Conservation (phyloP, 2,329 filamentous ascomycete genomes). For the Trichoderma polysporum region DNA sequence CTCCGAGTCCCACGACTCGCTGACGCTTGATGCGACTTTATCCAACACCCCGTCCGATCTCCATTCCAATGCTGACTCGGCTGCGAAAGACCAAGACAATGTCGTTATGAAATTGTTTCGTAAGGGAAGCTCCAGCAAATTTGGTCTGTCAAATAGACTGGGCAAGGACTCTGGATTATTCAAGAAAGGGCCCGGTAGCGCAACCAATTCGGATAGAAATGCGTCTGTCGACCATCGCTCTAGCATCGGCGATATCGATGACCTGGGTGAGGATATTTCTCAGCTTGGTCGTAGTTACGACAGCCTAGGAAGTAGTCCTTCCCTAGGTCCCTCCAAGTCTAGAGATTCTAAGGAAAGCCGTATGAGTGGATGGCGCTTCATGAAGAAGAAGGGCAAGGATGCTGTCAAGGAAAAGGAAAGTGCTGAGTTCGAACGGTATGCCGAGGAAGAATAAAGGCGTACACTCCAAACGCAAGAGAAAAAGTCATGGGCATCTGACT, state of each 20-base stretch:
- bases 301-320: constrained; percentile 56
- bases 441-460: constrained; percentile 32
- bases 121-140: constrained; percentile 66
- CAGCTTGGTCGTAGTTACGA: constrained; percentile 54
- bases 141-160: constrained; percentile 58
- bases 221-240: constrained; percentile 53
- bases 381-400: constrained; percentile 60
- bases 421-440: constrained; percentile 48
- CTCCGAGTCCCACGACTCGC: constrained; percentile 60
- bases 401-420: constrained; percentile 49
- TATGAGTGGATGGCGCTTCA: constrained; percentile 55
- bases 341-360: constrained; percentile 49
- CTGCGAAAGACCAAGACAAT: constrained; percentile 53
- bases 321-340: constrained; percentile 51
- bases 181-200: constrained; percentile 60
- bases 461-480: background rate
- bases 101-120: constrained; percentile 61
- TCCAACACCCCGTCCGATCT: constrained; percentile 60
- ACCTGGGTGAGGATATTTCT: constrained; percentile 47
- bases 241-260: constrained; percentile 58
- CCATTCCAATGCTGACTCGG: constrained; percentile 39
- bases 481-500: background rate
- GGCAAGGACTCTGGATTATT: constrained; percentile 56
- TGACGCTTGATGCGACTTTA: constrained; percentile 53
- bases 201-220: constrained; percentile 58